Conservation (phyloP, 495 filamentous ascomycete genomes). For the Aspergillus hancockii region DNA sequence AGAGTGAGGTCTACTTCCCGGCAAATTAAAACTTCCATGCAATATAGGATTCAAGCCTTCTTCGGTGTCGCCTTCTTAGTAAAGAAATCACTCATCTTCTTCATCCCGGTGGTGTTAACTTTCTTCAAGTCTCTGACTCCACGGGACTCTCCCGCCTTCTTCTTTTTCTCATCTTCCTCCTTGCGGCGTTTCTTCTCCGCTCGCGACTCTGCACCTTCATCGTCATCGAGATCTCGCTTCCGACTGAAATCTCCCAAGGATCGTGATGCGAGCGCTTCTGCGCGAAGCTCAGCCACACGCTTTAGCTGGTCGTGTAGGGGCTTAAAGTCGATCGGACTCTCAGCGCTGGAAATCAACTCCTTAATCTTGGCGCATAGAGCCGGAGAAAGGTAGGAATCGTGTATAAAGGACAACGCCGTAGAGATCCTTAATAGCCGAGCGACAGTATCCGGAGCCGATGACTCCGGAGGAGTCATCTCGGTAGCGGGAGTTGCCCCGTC, state of each 20-base stretch:
- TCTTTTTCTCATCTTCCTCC: constrained; percentile 76
- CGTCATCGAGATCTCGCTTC: constrained; percentile 70
- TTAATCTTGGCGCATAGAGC: constrained; percentile 51
- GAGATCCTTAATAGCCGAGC: constrained; percentile 68
- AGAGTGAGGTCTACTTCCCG: neutral
- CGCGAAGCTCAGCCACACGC: constrained; percentile 61
- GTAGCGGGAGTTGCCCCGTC: constrained; percentile 42
- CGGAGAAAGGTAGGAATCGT: constrained; percentile 65
- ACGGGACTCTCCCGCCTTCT: constrained; percentile 68
- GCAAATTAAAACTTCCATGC: neutral
- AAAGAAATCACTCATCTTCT: constrained; percentile 96
- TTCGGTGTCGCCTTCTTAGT: constrained; percentile 60
- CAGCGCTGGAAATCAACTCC: constrained; percentile 42
- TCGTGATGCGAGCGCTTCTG: constrained; percentile 67
- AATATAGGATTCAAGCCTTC: constrained; percentile 31
- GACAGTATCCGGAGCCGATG: constrained; percentile 47
- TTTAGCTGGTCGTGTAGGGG: constrained; percentile 68
- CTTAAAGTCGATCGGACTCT: constrained; percentile 63
- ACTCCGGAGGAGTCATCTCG: constrained; percentile 36
- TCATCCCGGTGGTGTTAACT: constrained; percentile 89
- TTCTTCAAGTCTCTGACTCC: constrained; percentile 81
- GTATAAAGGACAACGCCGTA: constrained; percentile 75
- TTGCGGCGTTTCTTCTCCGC: constrained; percentile 64
- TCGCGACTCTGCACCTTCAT: constrained; percentile 54
- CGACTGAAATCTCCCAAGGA: constrained; percentile 70